Conservation (phyloP, 148 eudicot genomes). For the Silene conica region DNA sequence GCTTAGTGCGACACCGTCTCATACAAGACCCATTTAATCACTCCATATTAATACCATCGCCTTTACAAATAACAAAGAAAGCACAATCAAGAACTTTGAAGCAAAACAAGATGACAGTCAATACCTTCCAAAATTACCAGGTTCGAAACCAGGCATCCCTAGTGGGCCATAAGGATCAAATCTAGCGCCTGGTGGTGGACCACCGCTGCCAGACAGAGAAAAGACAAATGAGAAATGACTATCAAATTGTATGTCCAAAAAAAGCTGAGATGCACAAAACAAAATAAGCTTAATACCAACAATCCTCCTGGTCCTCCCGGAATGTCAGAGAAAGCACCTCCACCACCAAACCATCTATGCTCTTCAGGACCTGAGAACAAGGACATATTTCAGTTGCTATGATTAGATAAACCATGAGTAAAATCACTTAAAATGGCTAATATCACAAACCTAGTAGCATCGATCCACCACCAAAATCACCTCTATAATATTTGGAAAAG, state of each 20-base stretch:
- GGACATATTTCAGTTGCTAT: slow-evolving; percentile 5
- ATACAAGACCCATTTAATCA: not conserved
- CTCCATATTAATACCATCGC: not conserved
- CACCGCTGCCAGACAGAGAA: slow-evolving; percentile 42
- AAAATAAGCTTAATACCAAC: slow-evolving; percentile 39
- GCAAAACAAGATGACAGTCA: not conserved
- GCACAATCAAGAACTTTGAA: not conserved
- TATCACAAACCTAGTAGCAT: slow-evolving; percentile 65
- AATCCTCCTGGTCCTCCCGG: slow-evolving; percentile 64
- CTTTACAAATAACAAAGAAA: not conserved
- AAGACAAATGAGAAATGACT: not conserved
- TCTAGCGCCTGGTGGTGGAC: slow-evolving; percentile 78
- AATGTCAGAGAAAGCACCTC: slow-evolving; percentile 36
- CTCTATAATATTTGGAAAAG: slow-evolving; percentile 38
- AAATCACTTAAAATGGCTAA: not conserved
- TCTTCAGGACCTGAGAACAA: slow-evolving; percentile 64
- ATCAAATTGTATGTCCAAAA: not conserved
- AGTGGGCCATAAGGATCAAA: slow-evolving; percentile 97
- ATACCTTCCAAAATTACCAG: slow-evolving; percentile 66
- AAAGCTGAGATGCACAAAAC: not conserved
- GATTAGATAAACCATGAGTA: not conserved
- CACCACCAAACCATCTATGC: slow-evolving; percentile 64
- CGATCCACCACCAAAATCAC: slow-evolving; percentile 65
- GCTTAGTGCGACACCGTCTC: not conserved
- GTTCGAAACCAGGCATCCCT: slow-evolving; percentile 88